These are phyloP conservation scores for Fusarium austroafricanum DNA, from an alignment of 2,329 filamentous ascomycete species.

Conservation along the genomic window DNA sequence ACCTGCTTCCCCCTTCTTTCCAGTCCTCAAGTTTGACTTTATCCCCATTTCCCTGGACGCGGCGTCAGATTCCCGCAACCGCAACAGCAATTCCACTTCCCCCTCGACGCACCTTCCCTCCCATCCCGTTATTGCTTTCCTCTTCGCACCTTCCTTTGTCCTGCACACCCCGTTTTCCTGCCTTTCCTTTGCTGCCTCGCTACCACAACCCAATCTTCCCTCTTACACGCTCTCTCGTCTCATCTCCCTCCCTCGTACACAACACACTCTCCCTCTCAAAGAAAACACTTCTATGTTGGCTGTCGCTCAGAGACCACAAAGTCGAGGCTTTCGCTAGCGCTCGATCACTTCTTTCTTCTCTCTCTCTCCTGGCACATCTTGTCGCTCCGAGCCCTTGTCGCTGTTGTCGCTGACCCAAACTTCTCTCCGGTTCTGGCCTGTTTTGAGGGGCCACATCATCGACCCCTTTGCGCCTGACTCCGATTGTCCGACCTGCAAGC, in stretches of 20 bases:
- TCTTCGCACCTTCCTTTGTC: constrained; percentile 45
- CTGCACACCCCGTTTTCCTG: constrained; percentile 36
- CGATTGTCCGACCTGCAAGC: constrained; percentile 44
- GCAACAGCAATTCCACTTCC: constrained; percentile 41
- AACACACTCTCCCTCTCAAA: constrained; percentile 41
- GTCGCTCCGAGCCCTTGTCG: constrained; percentile 39
- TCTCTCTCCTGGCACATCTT: constrained; percentile 37
- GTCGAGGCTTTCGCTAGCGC: constrained; percentile 63
- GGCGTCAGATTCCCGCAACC: constrained; percentile 46
- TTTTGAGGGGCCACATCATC: constrained; percentile 52
- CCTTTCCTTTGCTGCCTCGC: constrained; percentile 43
- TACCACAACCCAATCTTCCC: constrained; percentile 43
- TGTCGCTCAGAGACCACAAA: constrained; percentile 39
- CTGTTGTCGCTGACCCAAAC: constrained; percentile 39
- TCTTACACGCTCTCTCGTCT: constrained; percentile 46
- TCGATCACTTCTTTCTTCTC: constrained; percentile 51
- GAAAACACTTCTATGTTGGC: constrained; percentile 36
- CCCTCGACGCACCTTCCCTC: constrained; percentile 18
- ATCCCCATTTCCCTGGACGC: constrained; percentile 38
- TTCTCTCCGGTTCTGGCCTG: constrained; percentile 42
- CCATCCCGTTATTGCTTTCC: constrained; percentile 34
- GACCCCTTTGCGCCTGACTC: constrained; percentile 45
- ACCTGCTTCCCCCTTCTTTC: constrained; percentile 36
- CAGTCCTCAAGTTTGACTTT: constrained; percentile 43
- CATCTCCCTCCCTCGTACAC: constrained; percentile 37